These are phyloP conservation scores for Apium graveolens DNA, from an alignment of 129 eudicot genomes.

Conservation along the genomic window DNA sequence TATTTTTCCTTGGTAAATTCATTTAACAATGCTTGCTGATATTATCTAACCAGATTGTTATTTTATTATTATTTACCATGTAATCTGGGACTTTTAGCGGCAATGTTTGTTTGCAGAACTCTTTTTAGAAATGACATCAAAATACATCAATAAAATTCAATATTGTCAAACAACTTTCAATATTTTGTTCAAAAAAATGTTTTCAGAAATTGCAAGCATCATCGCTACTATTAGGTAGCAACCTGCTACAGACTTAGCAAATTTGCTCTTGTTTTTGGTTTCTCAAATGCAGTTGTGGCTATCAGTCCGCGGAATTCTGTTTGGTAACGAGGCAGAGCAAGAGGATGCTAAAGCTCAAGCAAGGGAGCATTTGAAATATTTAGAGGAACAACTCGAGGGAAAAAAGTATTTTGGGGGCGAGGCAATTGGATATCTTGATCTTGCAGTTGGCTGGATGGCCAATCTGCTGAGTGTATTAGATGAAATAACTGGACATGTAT, in stretches of 20 bases:
- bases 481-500: conserved; percentile 17
- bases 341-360: conserved; percentile 26
- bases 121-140: too few relatives aligned
- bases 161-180: too few relatives aligned
- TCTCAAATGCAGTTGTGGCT: conserved; percentile 23
- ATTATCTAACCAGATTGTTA: not conserved
- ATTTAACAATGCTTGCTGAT: not conserved
- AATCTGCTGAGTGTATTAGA: conserved; percentile 22
- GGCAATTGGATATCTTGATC: conserved; percentile 33
- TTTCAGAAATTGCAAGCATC: not conserved
- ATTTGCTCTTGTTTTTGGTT: not conserved
- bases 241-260: not conserved
- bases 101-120: not conserved
- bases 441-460: conserved; percentile 36
- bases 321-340: conserved; percentile 28
- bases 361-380: conserved; percentile 19
- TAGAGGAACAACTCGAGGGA: conserved; percentile 36
- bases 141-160: too few relatives aligned
- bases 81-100: not conserved
- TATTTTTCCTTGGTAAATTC: not conserved
- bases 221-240: not conserved
- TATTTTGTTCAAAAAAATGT: too few relatives aligned
- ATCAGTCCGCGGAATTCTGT: conserved; percentile 21
- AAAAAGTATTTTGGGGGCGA: conserved; percentile 52
- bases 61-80: too few relatives aligned